Evolutionary conservation across 441 rosid species (phyloP).

Genomic region (Isatis lusitanica): DNA sequence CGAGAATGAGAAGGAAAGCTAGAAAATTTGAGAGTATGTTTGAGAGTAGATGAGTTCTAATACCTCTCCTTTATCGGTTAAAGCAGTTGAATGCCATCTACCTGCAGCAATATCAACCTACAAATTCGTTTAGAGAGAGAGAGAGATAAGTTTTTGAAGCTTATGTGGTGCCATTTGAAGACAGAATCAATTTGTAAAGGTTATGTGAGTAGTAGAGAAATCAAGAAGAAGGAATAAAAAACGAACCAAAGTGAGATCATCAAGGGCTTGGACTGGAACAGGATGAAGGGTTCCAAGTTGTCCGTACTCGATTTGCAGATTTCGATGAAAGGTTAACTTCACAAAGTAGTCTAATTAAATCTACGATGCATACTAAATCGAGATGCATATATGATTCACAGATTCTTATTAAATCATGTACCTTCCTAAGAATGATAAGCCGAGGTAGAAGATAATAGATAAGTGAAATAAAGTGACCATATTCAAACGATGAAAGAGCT

Average conservation of each 20-base stretch:
- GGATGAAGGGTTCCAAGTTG: conserved; percentile 98
- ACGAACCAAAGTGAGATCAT: conserved; percentile 82
- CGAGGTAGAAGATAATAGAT: no score
- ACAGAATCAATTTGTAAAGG: neutral
- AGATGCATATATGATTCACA: no score
- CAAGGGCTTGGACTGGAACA: conserved; percentile 76
- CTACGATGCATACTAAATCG: no score
- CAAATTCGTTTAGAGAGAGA: neutral
- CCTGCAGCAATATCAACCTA: conserved; percentile 99
- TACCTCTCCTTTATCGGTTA: conserved; percentile 90
- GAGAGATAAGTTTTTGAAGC: neutral
- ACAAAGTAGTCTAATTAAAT: no score
- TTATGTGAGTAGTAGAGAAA: neutral
- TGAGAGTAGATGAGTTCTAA: neutral
- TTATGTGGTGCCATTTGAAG: neutral
- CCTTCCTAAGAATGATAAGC: no score
- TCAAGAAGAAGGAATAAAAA: neutral
- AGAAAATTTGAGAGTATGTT: neutral
- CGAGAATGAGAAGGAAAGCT: neutral
- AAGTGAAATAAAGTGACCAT: no score
- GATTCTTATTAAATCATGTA: no score
- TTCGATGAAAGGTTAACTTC: no score
- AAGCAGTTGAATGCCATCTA: conserved; percentile 97
- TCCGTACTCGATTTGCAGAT: conserved; percentile 95
- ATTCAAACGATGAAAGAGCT: no score